Conservation (phyloP, 2,329 filamentous ascomycete genomes). For the Purpureocillium takamizusanense region DNA sequence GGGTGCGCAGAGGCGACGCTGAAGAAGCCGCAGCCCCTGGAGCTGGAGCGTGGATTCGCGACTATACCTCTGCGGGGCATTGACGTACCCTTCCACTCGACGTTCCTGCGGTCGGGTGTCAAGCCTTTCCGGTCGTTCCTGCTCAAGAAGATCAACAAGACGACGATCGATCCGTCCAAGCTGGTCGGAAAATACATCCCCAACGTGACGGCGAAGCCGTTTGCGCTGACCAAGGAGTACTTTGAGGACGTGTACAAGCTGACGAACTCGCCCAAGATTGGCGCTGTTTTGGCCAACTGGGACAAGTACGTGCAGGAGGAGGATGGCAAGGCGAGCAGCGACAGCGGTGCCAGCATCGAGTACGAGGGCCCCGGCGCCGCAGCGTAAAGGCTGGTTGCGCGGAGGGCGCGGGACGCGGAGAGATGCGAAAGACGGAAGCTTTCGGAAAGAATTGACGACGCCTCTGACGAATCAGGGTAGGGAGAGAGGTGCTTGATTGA, state of each 20-base stretch:
- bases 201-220: conserved; percentile 93
- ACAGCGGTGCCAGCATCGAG: conserved; percentile 29
- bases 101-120: conserved; percentile 93
- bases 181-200: conserved; percentile 98
- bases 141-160: conserved; percentile 99
- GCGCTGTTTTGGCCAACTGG: conserved; percentile 78
- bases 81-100: conserved; percentile 98
- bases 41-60: conserved; percentile 89
- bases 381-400: conserved; percentile 22
- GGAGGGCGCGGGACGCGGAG: conserved; percentile 4
- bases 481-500: background rate
- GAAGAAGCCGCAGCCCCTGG: conserved; percentile 78
- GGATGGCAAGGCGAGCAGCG: conserved; percentile 24
- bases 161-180: conserved; percentile 93
- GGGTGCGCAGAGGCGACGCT: conserved; percentile 81
- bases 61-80: conserved; percentile 96
- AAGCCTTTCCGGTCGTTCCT: conserved; percentile 98
- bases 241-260: conserved; percentile 97
- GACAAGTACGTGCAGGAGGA: conserved; percentile 57
- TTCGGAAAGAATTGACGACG: background rate
- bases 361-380: conserved; percentile 33
- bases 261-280: conserved; percentile 75
- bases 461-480: background rate
- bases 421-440: conserved; percentile 1
- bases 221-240: conserved; percentile 95